These are phyloP conservation scores for Phytophthora meadii DNA, from an alignment of 352 stramenopile genomes.

Conservation along the genomic window DNA sequence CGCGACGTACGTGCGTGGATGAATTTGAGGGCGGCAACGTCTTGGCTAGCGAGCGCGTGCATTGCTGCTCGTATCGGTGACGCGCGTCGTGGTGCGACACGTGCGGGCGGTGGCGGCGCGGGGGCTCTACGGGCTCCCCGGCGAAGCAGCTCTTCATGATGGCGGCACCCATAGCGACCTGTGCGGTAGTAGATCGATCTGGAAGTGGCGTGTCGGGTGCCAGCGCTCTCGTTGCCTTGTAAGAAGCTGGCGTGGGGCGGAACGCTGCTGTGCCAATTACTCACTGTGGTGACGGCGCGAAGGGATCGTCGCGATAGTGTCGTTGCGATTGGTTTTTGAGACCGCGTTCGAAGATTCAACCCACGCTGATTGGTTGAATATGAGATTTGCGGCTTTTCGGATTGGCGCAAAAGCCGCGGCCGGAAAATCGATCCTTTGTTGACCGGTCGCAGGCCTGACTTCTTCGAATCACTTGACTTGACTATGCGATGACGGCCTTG, in stretches of 20 bases:
- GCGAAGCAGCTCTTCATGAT: slow-evolving; percentile 53
- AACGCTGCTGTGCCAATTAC: slow-evolving; percentile 5
- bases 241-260: slow-evolving; percentile 3
- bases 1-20: not conserved
- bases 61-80: slow-evolving; percentile 34
- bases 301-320: slow-evolving; percentile 8
- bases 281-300: slow-evolving; percentile 16
- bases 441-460: slow-evolving; percentile 15
- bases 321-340: slow-evolving; percentile 6
- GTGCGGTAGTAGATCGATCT: not conserved
- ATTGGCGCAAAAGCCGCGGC: slow-evolving; percentile 25
- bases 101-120: slow-evolving; percentile 14
- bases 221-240: slow-evolving; percentile 17
- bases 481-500: not conserved
- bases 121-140: slow-evolving; percentile 29
- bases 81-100: slow-evolving; percentile 25
- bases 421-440: slow-evolving; percentile 16
- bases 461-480: slow-evolving; percentile 1
- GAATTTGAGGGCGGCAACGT: slow-evolving; percentile 11
- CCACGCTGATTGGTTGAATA: slow-evolving; percentile 3
- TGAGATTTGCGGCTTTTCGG: slow-evolving; percentile 7
- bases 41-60: slow-evolving; percentile 29
- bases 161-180: slow-evolving; percentile 40
- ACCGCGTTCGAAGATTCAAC: slow-evolving; percentile 16
- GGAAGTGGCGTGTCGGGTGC: slow-evolving; percentile 6